Percentiles rank a stretch among this genome's conserved stretches.
These are phyloP conservation scores for Boletus patriciae DNA, from an alignment of 768 basidiomycete genomes.

Conservation along the genomic window DNA sequence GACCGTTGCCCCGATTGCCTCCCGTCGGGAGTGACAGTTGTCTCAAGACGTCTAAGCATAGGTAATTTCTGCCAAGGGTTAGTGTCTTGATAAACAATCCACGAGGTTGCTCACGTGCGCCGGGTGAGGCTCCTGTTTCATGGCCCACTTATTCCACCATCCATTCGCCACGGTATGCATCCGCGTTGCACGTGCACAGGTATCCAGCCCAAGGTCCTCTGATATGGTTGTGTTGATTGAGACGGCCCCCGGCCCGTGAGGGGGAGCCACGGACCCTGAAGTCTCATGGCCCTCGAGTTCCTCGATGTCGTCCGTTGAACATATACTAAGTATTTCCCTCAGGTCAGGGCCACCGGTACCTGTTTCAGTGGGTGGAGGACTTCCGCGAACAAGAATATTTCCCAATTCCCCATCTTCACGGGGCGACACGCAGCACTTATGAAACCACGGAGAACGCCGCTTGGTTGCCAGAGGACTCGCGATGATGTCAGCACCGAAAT, in stretches of 20 bases:
- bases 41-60: constrained; percentile 44
- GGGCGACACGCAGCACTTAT: not conserved
- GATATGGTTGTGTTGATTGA: constrained; percentile 24
- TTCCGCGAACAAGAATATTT: constrained; percentile 30
- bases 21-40: constrained; percentile 47
- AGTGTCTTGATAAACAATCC: constrained; percentile 8
- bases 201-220: constrained; percentile 27
- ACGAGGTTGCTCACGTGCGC: constrained; percentile 21
- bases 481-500: constrained; percentile 52
- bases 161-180: constrained; percentile 45
- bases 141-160: constrained; percentile 54
- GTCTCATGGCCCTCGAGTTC: constrained; percentile 26
- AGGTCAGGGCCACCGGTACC: constrained; percentile 44
- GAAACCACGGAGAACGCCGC: constrained; percentile 15
- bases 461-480: constrained; percentile 33
- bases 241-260: constrained; percentile 36
- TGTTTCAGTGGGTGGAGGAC: constrained; percentile 24
- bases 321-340: constrained; percentile 43
- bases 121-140: constrained; percentile 24
- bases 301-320: constrained; percentile 47
- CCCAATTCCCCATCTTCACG: constrained; percentile 1
- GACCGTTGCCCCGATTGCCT: constrained; percentile 35
- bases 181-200: constrained; percentile 30
- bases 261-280: constrained; percentile 35
- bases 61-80: constrained; percentile 30